These are phyloP conservation scores for Areca catechu DNA, from an alignment of 176 grass and related monocot species.

Conservation along the genomic window DNA sequence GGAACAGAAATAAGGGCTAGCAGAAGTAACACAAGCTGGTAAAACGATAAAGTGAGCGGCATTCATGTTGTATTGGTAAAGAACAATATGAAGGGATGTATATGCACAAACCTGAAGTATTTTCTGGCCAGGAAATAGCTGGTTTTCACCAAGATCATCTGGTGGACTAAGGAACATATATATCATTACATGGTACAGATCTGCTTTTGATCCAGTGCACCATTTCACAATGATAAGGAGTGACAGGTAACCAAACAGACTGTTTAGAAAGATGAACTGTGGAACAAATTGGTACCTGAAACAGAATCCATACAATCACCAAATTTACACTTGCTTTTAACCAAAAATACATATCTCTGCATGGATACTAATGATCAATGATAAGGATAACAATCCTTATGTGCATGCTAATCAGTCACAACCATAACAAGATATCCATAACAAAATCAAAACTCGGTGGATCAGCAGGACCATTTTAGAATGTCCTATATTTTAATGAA, in stretches of 20 bases:
- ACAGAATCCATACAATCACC: constrained; percentile 4
- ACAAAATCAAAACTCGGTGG: no score
- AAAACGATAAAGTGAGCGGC: constrained; percentile 14
- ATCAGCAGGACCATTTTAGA: no score
- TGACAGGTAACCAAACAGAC: constrained; percentile 88
- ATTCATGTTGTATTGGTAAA: background rate
- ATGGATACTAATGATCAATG: no score
- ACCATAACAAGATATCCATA: no score
- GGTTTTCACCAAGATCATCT: constrained; percentile 80
- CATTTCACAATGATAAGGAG: constrained; percentile 86
- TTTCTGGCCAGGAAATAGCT: constrained; percentile 87
- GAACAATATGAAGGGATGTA: background rate
- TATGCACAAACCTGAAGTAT: constrained; percentile 49
- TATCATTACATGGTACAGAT: constrained; percentile 97
- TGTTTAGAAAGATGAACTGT: constrained; percentile 90
- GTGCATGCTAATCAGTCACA: no score
- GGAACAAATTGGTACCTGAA: constrained; percentile 77
- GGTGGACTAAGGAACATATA: constrained; percentile 97
- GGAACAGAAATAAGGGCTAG: constrained; percentile 77
- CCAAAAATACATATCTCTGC: no score
- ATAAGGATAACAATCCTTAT: no score
- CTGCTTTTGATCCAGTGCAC: constrained; percentile 82
- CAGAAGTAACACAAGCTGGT: constrained; percentile 61
- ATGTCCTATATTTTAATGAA: no score
- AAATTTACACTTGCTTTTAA: no score